These are phyloP conservation scores for Stachybotrys elegans DNA, from an alignment of 2,329 filamentous ascomycete species.

Conservation along the genomic window DNA sequence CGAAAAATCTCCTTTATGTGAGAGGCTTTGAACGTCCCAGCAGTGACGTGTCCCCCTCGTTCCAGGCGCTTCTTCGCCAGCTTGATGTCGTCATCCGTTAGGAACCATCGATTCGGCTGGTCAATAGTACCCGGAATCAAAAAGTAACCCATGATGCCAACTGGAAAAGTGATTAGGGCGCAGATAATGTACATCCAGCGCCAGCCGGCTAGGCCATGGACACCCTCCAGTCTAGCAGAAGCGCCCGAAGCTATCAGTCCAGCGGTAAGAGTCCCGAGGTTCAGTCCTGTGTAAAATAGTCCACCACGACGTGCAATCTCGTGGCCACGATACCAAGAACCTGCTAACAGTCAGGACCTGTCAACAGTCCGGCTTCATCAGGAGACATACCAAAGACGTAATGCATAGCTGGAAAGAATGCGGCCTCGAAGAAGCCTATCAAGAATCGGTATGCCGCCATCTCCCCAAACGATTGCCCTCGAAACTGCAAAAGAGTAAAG, in stretches of 20 bases:
- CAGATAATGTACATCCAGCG: constrained; percentile 55
- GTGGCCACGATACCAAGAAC: constrained; percentile 45
- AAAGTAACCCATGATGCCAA: constrained; percentile 45
- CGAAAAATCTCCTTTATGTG: constrained; percentile 27
- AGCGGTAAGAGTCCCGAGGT: constrained; percentile 46
- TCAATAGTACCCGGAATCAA: constrained; percentile 42
- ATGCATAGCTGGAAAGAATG: constrained; percentile 35
- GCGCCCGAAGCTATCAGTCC: constrained; percentile 43
- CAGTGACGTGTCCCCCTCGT: constrained; percentile 33
- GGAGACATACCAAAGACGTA: constrained; percentile 22
- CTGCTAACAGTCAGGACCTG: constrained; percentile 18
- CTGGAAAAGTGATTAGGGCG: constrained; percentile 48
- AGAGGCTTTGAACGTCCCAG: constrained; percentile 26
- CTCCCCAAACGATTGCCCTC: constrained; percentile 42
- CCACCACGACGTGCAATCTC: constrained; percentile 44
- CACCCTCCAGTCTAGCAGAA: constrained; percentile 32
- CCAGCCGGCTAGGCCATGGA: constrained; percentile 42
- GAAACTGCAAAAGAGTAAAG: constrained; percentile 51
- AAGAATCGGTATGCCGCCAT: constrained; percentile 49
- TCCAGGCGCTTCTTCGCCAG: constrained; percentile 40
- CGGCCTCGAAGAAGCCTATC: constrained; percentile 47
- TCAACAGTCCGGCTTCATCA: not conserved
- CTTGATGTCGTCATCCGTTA: constrained; percentile 41
- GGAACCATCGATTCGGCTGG: constrained; percentile 41
- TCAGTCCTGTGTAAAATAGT: constrained; percentile 44